Base-by-base conservation (phyloP, 208 protist genomes). In the Acanthamoeba healyi region DNA sequence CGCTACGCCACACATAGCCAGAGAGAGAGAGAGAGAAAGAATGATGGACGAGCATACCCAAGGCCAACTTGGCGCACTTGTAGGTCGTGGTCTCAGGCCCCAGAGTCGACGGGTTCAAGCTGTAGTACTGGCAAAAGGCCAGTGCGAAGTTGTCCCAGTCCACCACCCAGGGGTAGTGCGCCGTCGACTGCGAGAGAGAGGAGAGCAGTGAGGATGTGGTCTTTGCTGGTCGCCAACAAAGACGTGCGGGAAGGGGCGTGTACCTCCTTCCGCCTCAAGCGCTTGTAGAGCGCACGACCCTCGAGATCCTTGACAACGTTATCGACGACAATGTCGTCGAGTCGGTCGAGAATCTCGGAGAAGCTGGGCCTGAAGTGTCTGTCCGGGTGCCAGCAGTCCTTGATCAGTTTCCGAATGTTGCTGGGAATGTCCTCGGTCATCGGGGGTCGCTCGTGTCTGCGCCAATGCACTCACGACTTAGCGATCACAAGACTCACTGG, bases 311-410 rank as follows among this genome's bases (percentile, higher is more conserved):
- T n/a, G n/a, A n/a, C n/a, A n/a, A n/a, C n/a, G n/a, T n/a, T n/a
- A 14, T 29, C 46, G 42, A 58, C 40, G 14, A 58, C 34, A 0
- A 40, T 5, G 0, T 4, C 6, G 22, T 42, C 77, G 29, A 58
- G 49, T 6, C 2, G 22, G 4, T 4, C 17, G 22, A 79, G 36
- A 14, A 79, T 24, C 29, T 79, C 34, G 9, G 34, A 10, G 14
- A 79, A 79, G 70, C 70, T 32, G 14, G 70, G 70, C 38, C 70
- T 4, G 29, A 22, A 4, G 44, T 58, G 29, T 5, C 74, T 4
- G 12, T 84, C 74, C 15, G 5, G 82, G 24, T 90, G 82, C 82
- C 82, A 90, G 58, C 82, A 90, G 0, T 65, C 82, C 29, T 26
- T 19, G 10, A 90, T 67, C 0, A 90, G 58, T 6, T 70, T 26